Conservation (phyloP, 1,139 yeast genomes). For the Diutina siamensis region DNA sequence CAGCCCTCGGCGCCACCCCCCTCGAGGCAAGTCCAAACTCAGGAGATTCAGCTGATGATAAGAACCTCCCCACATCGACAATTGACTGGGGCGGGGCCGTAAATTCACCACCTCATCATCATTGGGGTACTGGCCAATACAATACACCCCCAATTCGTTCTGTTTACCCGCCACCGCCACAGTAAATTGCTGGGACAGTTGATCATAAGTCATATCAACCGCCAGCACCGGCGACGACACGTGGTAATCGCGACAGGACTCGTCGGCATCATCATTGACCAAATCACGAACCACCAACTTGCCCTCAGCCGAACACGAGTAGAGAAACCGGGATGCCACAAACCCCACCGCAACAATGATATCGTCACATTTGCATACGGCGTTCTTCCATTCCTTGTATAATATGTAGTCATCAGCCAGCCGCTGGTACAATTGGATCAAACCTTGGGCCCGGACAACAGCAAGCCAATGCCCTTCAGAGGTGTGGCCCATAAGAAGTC, state of each 20-base stretch:
- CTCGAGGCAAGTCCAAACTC: neutral
- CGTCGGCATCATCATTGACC: slow-evolving; percentile 27
- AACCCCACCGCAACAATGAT: slow-evolving; percentile 20
- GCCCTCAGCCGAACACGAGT: slow-evolving; percentile 35
- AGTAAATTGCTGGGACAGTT: neutral
- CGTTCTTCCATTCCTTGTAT: slow-evolving; percentile 21
- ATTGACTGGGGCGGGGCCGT: neutral
- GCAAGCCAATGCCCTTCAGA: slow-evolving; percentile 11
- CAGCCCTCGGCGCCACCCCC: neutral
- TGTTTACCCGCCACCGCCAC: slow-evolving; percentile 28
- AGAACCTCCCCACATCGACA: neutral
- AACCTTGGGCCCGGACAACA: slow-evolving; percentile 19
- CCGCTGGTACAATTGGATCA: slow-evolving; percentile 21
- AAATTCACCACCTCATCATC: neutral
- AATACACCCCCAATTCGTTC: slow-evolving; percentile 26
- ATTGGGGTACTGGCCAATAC: neutral
- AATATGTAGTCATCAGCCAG: slow-evolving; percentile 13
- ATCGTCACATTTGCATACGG: slow-evolving; percentile 14
- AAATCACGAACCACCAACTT: slow-evolving; percentile 32
- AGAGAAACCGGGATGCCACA: slow-evolving; percentile 17
- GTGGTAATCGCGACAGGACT: slow-evolving; percentile 18
- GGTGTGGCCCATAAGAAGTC: neutral
- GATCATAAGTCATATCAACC: slow-evolving; percentile 11
- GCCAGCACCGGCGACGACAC: slow-evolving; percentile 27
- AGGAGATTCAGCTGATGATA: slow-evolving; percentile 1